Evolutionary conservation across 441 rosid species (phyloP).

Genomic region (Bruguiera hainesii): DNA sequence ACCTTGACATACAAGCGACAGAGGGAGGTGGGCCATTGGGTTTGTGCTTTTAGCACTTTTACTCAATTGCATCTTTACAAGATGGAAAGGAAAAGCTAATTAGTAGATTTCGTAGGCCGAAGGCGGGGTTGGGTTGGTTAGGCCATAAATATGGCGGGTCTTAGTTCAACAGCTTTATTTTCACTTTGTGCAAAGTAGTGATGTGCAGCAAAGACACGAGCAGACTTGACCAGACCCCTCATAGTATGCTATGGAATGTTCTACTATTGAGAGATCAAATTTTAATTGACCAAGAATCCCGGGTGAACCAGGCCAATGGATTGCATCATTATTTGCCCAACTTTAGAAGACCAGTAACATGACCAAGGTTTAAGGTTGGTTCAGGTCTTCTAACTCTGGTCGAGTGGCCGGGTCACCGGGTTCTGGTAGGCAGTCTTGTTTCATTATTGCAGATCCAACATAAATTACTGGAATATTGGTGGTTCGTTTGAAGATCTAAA

Average conservation of each 20-base stretch:
- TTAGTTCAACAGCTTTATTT: neutral
- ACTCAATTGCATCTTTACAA: slow-evolving; percentile 27
- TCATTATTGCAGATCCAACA: too few species aligned
- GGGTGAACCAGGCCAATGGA: slow-evolving; percentile 4
- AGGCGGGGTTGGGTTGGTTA: slow-evolving; percentile 1
- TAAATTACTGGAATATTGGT: too few species aligned
- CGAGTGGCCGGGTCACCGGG: too few species aligned
- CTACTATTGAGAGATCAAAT: neutral
- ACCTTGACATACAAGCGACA: slow-evolving; percentile 28
- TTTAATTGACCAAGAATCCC: slow-evolving; percentile 21
- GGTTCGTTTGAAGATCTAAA: too few species aligned
- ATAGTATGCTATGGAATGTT: slow-evolving; percentile 13
- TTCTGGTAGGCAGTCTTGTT: too few species aligned
- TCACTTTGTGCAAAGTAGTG: slow-evolving; percentile 19
- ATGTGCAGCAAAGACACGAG: slow-evolving; percentile 6
- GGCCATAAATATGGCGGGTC: slow-evolving; percentile 22
- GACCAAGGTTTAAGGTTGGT: neutral
- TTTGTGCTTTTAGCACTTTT: slow-evolving; percentile 16
- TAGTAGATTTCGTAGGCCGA: slow-evolving; percentile 30
- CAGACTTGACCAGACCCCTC: slow-evolving; percentile 18
- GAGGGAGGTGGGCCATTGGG: neutral
- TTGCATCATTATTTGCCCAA: neutral
- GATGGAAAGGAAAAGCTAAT: slow-evolving; percentile 23
- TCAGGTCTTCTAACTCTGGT: neutral
- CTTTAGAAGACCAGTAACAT: neutral